These are phyloP conservation scores for Tolypocladium ophioglossoides DNA, from an alignment of 2,329 filamentous ascomycete genomes.

Conservation along the genomic window DNA sequence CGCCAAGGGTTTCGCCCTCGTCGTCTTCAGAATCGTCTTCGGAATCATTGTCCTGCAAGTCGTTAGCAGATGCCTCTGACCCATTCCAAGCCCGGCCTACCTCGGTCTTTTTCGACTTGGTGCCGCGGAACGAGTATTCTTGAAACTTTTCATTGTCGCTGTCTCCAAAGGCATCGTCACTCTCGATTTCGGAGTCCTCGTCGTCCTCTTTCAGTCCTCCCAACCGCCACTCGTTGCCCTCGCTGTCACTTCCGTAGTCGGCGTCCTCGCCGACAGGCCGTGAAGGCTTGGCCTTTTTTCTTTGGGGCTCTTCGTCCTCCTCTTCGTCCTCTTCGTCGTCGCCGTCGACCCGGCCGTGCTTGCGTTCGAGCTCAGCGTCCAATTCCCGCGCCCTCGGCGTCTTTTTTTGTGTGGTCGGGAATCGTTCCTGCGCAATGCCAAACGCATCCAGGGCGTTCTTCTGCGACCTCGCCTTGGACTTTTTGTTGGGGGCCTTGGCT, in stretches of 20 bases:
- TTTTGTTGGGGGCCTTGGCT: conserved; percentile 22
- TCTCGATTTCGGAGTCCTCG: conserved; percentile 54
- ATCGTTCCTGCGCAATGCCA: conserved; percentile 43
- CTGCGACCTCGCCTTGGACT: conserved; percentile 37
- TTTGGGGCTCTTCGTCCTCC: conserved; percentile 29
- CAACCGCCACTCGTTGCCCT: conserved; percentile 76
- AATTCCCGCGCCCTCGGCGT: conserved; percentile 41
- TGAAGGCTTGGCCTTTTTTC: conserved; percentile 30
- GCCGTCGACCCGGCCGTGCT: conserved; percentile 32
- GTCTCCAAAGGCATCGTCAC: conserved; percentile 74
- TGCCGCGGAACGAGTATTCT: conserved; percentile 51
- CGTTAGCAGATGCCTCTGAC: background rate
- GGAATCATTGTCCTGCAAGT: conserved; percentile 9
- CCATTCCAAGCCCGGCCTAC: conserved; percentile 6
- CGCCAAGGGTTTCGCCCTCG: conserved; percentile 47
- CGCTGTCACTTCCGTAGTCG: conserved; percentile 72
- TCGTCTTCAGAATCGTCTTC: conserved; percentile 50
- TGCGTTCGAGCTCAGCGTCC: conserved; percentile 34
- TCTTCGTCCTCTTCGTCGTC: conserved; percentile 38
- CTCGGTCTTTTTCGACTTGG: conserved; percentile 24
- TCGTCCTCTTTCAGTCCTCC: conserved; percentile 49
- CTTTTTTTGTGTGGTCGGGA: conserved; percentile 34
- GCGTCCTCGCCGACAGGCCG: conserved; percentile 38
- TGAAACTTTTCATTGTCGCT: conserved; percentile 82
- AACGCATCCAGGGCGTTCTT: conserved; percentile 47